A percentile compares a stretch with the other conserved stretches of the same genome.
Conservation (phyloP, 2,329 filamentous ascomycete species). For the Aciculosporium take region DNA sequence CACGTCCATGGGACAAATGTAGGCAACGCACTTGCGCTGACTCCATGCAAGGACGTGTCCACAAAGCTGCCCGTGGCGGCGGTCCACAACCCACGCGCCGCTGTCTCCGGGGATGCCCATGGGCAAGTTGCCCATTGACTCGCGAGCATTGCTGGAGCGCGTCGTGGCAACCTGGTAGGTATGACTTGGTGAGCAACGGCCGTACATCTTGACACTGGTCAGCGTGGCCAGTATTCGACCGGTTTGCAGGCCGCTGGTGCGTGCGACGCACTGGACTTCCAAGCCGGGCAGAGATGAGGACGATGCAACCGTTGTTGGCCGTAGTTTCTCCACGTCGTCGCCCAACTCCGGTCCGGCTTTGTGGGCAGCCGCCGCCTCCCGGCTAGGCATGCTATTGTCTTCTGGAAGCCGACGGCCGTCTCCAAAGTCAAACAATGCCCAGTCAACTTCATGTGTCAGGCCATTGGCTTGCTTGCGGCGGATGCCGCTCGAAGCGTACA, state of each 20-base stretch:
- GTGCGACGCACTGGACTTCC: conserved; percentile 74
- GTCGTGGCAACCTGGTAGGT: conserved; percentile 45
- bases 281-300: conserved; percentile 53
- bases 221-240: conserved; percentile 67
- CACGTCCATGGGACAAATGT: conserved; percentile 92
- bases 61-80: conserved; percentile 62
- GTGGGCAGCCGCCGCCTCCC: conserved; percentile 8
- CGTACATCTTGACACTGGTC: conserved; percentile 76
- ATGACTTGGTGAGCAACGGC: conserved; percentile 65
- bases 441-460: conserved; percentile 82
- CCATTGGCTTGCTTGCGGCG: conserved; percentile 58
- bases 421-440: conserved; percentile 77
- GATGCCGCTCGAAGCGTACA: conserved; percentile 84
- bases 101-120: conserved; percentile 73
- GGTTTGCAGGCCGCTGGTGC: conserved; percentile 69
- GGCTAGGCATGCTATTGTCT: conserved; percentile 51
- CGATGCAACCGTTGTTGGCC: conserved; percentile 45
- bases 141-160: conserved; percentile 7
- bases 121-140: conserved; percentile 16
- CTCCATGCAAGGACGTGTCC: conserved; percentile 88
- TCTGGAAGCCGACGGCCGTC: conserved; percentile 55
- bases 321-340: conserved; percentile 22
- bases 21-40: conserved; percentile 64
- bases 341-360: conserved; percentile 6
- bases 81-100: conserved; percentile 84